A percentile compares a stretch with the other conserved stretches of the same genome.
Evolutionary conservation across 2,329 filamentous ascomycete species (phyloP).

Genomic region (Thelonectria olida): DNA sequence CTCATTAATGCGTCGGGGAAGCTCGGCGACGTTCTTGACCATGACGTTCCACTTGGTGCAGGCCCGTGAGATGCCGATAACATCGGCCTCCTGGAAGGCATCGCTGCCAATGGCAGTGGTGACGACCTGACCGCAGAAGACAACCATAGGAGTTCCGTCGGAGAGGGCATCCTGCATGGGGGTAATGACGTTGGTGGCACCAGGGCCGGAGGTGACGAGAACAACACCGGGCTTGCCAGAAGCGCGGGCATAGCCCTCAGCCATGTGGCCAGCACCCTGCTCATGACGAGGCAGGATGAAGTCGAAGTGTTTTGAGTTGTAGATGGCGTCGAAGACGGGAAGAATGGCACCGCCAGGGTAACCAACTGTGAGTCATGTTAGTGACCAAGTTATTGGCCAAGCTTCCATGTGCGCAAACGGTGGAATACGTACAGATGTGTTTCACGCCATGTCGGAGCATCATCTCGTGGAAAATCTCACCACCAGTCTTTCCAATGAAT

Average conservation of each 20-base stretch:
- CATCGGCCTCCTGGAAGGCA: conserved; percentile 96
- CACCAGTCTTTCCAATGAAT: conserved; percentile 94
- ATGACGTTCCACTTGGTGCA: conserved; percentile 99
- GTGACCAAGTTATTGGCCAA: conserved; percentile 13
- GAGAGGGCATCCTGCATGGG: conserved; percentile 96
- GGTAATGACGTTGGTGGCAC: conserved; percentile 95
- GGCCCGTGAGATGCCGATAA: conserved; percentile 90
- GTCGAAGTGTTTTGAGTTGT: conserved; percentile 96
- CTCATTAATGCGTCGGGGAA: conserved; percentile 94
- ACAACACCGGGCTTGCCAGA: conserved; percentile 95
- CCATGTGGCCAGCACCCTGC: conserved; percentile 98
- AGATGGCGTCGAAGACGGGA: conserved; percentile 98
- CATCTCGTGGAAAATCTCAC: conserved; percentile 99
- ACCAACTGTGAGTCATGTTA: conserved; percentile 64
- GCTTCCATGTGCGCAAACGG: not conserved
- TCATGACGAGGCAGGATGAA: conserved; percentile 96
- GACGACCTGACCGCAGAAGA: conserved; percentile 93
- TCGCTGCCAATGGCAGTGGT: conserved; percentile 93
- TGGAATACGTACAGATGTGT: conserved; percentile 81
- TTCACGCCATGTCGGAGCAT: conserved; percentile 93
- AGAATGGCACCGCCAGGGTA: conserved; percentile 97
- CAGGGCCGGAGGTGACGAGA: conserved; percentile 94
- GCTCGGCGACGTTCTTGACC: conserved; percentile 94
- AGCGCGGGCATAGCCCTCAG: conserved; percentile 93
- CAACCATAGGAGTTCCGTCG: conserved; percentile 94